Base-by-base conservation (phyloP, 2,329 filamentous ascomycete genomes). In the Colletotrichum salicis region DNA sequence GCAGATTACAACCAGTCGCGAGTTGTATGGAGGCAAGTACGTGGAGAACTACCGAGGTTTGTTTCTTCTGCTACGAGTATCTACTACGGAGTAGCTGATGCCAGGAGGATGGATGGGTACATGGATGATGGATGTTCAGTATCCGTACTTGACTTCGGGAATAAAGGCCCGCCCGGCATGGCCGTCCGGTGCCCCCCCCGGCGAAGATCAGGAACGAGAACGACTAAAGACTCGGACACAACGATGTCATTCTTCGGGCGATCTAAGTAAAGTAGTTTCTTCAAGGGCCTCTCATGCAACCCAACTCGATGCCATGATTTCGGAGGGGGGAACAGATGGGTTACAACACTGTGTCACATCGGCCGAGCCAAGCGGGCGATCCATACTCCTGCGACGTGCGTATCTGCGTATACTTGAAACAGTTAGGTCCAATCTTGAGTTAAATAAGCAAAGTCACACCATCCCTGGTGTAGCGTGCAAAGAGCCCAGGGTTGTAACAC, bases 291-390 rank as follows among this genome's bases (percentile, higher is more conserved):
- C 48, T 27, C 31, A 29, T 27, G 31, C 48, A 29, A 15, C 55
- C 24, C 10, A 58, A 15, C 31, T 52, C 19, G 58, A 45, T 51
- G 64, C 54, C 27, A 54, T 22, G 58, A 4, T 31, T 41, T 15
- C 2, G 31, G 29, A 24, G n/a, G 41, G 19, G 41, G 57, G 48
- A 55, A 71, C 65, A 31, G 29, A 55, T 41, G 55, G 48, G 69
- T 69, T 71, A 60, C 69, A 71, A 64, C 10, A 41, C 65, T 35
- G 55, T 69, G 55, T 71, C 59, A 64, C 48, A 69, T 69, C 55
- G 55, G 22, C 69, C 33, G 27, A 63, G 64, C 57, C 37, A 59
- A 68, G 68, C 29, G 52, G 60, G 11, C 33, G 54, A 71, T 64
- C 69, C 65, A 59, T 71, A 54, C 35, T 48, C 41, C 45, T 51